phyloP scores from a whole-genome alignment of 306 rosid species.

The Echinosophora koreensis region DNA sequence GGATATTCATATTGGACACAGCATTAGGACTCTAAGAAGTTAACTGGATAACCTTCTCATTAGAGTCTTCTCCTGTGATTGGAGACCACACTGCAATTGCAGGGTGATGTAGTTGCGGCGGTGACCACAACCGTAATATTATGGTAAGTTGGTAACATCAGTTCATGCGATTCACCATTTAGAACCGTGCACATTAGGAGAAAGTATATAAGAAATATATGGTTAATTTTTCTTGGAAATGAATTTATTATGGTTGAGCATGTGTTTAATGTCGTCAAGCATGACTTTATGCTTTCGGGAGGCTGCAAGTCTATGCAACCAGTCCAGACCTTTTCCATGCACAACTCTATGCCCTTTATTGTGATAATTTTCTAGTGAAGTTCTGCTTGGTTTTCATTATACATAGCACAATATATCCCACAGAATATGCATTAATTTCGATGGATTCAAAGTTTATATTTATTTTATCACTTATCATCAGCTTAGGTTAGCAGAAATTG shows the following conservation, averaged over 20 bases:
- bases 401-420: background rate
- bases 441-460: background rate
- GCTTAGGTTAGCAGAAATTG: background rate
- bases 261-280: background rate
- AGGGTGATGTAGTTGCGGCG: no score
- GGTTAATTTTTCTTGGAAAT: background rate
- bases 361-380: background rate
- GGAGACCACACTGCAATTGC: no score
- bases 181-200: no score
- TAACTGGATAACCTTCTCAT: no score
- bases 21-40: no score
- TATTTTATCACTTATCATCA: background rate
- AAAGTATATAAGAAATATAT: background rate
- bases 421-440: background rate
- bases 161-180: no score
- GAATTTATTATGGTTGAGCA: background rate
- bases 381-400: background rate
- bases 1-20: no score
- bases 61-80: no score
- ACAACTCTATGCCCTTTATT: background rate
- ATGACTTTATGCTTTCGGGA: background rate
- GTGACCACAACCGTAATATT: no score
- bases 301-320: background rate
- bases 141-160: no score
- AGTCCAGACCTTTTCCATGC: slow-evolving; percentile 8